These are phyloP conservation scores for Periconia sp. DNA, from an alignment of 2,329 filamentous ascomycete species.

Conservation along the genomic window DNA sequence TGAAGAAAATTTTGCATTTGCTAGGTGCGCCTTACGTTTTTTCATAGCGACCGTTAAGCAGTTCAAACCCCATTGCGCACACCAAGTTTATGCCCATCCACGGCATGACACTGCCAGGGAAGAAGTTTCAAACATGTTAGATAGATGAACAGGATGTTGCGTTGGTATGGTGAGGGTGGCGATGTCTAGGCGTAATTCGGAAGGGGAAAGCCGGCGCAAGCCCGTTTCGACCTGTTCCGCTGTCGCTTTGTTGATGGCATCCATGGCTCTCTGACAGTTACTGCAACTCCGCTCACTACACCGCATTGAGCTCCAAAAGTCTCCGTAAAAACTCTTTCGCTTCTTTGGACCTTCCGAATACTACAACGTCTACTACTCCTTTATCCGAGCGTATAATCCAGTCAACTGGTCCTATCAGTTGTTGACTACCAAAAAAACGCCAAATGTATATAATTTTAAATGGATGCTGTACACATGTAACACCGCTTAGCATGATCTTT, in stretches of 20 bases:
- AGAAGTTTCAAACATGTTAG: neutral
- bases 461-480: neutral
- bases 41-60: too few relatives aligned
- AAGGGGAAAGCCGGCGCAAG: neutral
- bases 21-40: neutral
- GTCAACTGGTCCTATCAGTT: too few relatives aligned
- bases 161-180: neutral
- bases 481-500: neutral
- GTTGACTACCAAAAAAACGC: too few relatives aligned
- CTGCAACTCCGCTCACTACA: neutral
- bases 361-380: too few relatives aligned
- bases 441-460: neutral
- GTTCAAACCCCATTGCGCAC: too few relatives aligned
- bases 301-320: neutral
- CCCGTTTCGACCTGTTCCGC: neutral
- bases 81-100: neutral
- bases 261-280: neutral
- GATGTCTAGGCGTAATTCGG: neutral
- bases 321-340: neutral
- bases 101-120: neutral
- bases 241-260: neutral
- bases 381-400: too few relatives aligned
- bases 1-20: neutral
- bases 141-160: neutral
- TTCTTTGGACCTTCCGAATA: too few relatives aligned